A percentile compares a stretch with the other conserved stretches of the same genome.
phyloP scores from a whole-genome alignment of 2,329 filamentous ascomycete genomes.

The Pseudogymnoascus sp. region DNA sequence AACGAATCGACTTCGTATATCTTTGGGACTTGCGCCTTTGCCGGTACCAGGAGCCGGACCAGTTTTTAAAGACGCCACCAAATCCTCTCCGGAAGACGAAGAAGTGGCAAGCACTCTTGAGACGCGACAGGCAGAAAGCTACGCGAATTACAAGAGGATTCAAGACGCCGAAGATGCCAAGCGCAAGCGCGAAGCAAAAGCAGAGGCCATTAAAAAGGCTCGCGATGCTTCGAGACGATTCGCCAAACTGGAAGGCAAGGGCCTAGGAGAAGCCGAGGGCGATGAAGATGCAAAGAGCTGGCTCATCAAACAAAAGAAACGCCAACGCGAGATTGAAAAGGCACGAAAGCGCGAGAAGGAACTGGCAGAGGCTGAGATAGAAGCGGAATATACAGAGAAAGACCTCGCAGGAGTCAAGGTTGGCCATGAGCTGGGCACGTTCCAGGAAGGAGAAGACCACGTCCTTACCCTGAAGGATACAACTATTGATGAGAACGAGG shows the following conservation, averaged over 20 bases:
- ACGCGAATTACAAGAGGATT: conserved; percentile 62
- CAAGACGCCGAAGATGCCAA: conserved; percentile 69
- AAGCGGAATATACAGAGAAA: conserved; percentile 72
- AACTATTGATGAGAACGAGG: conserved; percentile 74
- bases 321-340: conserved; percentile 83
- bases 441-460: conserved; percentile 78
- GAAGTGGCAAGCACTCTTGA: conserved; percentile 79
- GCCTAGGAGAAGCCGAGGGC: conserved; percentile 67
- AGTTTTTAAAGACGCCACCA: conserved; percentile 43
- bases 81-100: conserved; percentile 45
- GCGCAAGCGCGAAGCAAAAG: conserved; percentile 68
- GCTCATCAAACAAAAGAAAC: conserved; percentile 84
- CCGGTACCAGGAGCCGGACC: conserved; percentile 69
- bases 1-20: conserved; percentile 83
- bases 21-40: conserved; percentile 83
- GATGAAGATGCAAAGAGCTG: conserved; percentile 76
- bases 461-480: conserved; percentile 92
- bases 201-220: conserved; percentile 78
- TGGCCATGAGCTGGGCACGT: conserved; percentile 74
- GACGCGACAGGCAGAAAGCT: conserved; percentile 63
- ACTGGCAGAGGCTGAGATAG: conserved; percentile 60
- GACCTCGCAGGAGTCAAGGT: conserved; percentile 89
- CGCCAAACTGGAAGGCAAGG: conserved; percentile 70
- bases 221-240: conserved; percentile 75
- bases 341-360: conserved; percentile 68